A percentile compares a stretch with the other conserved stretches of the same genome.
Conservation (phyloP, 495 filamentous ascomycete species). For the Aspergillus sclerotiicarbonarius region DNA sequence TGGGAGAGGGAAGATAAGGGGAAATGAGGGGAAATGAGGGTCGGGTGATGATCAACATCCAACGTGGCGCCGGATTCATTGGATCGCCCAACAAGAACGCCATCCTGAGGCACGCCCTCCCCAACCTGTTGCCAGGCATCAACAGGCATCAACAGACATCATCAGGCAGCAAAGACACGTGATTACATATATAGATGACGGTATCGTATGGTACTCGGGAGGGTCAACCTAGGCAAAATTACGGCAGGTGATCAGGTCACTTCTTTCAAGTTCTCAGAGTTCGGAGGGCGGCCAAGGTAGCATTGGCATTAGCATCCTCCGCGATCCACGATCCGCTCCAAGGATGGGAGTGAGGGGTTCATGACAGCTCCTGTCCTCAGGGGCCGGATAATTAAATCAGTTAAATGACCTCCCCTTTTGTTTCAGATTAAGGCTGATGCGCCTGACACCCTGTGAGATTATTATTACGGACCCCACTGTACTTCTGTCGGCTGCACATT, state of each 20-base stretch:
- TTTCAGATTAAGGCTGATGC: constrained; percentile 5
- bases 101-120: background rate
- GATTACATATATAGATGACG: background rate
- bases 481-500: background rate
- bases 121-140: background rate
- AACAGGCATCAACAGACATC: background rate
- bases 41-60: constrained; percentile 15
- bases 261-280: background rate
- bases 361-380: background rate
- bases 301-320: background rate
- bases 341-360: background rate
- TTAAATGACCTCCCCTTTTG: background rate
- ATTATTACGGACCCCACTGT: background rate
- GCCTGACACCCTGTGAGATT: background rate
- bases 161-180: too few relatives aligned
- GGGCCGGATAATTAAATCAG: background rate
- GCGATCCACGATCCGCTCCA: background rate
- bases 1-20: constrained; percentile 1
- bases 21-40: constrained; percentile 13
- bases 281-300: background rate
- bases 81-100: constrained; percentile 16
- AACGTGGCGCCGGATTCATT: constrained; percentile 14
- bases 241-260: background rate
- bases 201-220: background rate
- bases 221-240: background rate